phyloP scores from a whole-genome alignment of 2,329 filamentous ascomycete species.

The Dothidotthia symphoricarpi region DNA sequence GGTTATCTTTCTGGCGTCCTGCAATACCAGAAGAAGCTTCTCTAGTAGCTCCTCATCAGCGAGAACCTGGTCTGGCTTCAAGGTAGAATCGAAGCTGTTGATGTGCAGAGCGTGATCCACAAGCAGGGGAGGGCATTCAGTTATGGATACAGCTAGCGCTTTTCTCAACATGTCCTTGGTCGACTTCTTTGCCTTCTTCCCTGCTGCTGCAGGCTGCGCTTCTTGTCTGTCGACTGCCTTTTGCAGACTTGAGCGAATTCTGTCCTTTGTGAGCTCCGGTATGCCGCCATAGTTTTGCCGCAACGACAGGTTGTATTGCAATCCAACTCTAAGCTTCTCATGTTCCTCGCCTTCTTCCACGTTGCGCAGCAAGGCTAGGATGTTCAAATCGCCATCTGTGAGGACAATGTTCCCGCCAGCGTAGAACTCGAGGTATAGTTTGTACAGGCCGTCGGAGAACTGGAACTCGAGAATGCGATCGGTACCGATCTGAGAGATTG shows the following conservation, averaged over 20 bases:
- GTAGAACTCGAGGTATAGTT: conserved; percentile 92
- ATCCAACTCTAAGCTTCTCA: conserved; percentile 73
- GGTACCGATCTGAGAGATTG: conserved; percentile 81
- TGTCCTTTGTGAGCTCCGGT: conserved; percentile 70
- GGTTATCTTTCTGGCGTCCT: conserved; percentile 68
- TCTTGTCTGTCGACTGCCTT: conserved; percentile 62
- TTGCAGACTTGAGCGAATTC: conserved; percentile 67
- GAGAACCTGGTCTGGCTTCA: conserved; percentile 68
- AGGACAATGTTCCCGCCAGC: conserved; percentile 93
- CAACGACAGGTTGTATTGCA: conserved; percentile 75
- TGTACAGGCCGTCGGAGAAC: conserved; percentile 88
- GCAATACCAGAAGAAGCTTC: conserved; percentile 65
- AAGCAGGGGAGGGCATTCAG: conserved; percentile 82
- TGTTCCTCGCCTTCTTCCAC: conserved; percentile 81
- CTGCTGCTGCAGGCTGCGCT: conserved; percentile 47
- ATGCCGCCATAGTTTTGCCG: conserved; percentile 80
- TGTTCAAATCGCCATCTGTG: conserved; percentile 79
- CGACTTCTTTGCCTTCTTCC: conserved; percentile 71
- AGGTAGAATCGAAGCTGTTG: conserved; percentile 65
- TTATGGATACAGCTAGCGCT: conserved; percentile 78
- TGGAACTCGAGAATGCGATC: conserved; percentile 89
- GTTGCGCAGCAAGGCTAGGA: conserved; percentile 75
- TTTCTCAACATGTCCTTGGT: conserved; percentile 73
- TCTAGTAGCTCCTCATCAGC: conserved; percentile 64
- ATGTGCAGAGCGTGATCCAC: conserved; percentile 79